Evolutionary conservation across 164 flowering plant genomes (phyloP), one percentile per base, ranked within the genome.

Genomic region (Tetrastigma voinierianum): DNA sequence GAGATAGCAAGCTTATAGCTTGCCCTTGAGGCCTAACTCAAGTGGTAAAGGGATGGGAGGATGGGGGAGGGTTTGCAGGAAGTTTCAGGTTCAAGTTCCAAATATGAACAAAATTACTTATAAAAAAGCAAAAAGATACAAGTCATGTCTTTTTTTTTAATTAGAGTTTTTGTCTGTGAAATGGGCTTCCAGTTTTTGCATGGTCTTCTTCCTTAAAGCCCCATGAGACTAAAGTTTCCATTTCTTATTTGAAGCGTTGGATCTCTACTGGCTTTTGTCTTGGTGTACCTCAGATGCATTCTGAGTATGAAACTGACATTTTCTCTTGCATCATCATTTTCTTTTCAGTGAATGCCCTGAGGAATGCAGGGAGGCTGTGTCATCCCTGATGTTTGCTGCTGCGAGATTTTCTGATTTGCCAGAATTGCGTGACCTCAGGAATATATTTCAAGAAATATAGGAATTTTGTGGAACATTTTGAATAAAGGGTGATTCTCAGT

Each of bases 381-480:
- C 90, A 24, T 89, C 91, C 49, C 76, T 95, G 49, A 86, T 89
- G 84, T 87, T 81, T 81, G 98, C 98, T 56, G 97, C 98, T 1
- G 90, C 98, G 18, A 81, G 97, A 71, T 87, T 86, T 75, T 87
- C 97, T 24, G 97, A 91, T 76, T 76, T 95, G 58, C 97, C 96
- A n/a, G 97, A 92, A 66, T 72, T 96, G 57, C 91, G 96, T 53
- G 91, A 83, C 20, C 88, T 96, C 9, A 86, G 99, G 76, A 72
- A 83, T 32, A 46, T 81, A 46, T 88, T 96, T 74, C 79, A 86
- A 24, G 95, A 85, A 72, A 85, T 90, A 87, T 68, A 98, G 87
- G 49, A 77, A 73, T 74, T 69, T 78, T 47, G 46, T 90, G 73
- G 92, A 85, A 43, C 51, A 63, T 23, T 86, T 61, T 74, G 8